These are phyloP conservation scores for Conringia planisiliqua DNA, from an alignment of 345 rosid genomes.

Conservation along the genomic window DNA sequence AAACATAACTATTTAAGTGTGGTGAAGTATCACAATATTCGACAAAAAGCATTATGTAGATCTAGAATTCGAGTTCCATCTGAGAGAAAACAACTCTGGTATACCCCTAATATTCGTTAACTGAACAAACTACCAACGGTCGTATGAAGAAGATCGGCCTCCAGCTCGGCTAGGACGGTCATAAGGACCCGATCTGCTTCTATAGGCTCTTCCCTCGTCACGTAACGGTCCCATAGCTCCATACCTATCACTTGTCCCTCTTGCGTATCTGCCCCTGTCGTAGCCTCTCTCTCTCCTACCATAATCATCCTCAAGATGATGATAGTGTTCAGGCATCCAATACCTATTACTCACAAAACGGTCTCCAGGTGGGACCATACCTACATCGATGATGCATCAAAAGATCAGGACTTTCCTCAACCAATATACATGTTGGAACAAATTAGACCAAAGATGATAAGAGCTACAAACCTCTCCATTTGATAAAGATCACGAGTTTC, in stretches of 20 bases:
- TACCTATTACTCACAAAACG: slow-evolving; percentile 57
- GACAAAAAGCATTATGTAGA: neutral
- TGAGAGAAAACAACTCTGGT: neutral
- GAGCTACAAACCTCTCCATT: slow-evolving; percentile 53
- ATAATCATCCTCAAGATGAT: slow-evolving; percentile 42
- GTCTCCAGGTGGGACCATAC: slow-evolving; percentile 56
- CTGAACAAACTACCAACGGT: slow-evolving; percentile 48
- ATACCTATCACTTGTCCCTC: slow-evolving; percentile 58
- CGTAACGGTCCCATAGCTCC: slow-evolving; percentile 59
- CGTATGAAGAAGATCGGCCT: slow-evolving; percentile 63
- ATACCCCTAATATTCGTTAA: neutral
- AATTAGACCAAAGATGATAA: neutral
- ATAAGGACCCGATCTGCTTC: slow-evolving; percentile 63
- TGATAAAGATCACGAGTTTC: slow-evolving; percentile 60
- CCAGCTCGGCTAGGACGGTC: slow-evolving; percentile 69
- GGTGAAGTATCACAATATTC: neutral
- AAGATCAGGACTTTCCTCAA: neutral
- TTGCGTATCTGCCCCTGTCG: slow-evolving; percentile 51
- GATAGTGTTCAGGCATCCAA: slow-evolving; percentile 37
- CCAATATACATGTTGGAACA: neutral
- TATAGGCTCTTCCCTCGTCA: slow-evolving; percentile 54
- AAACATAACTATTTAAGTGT: neutral
- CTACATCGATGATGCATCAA: slow-evolving; percentile 35
- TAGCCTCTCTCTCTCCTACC: slow-evolving; percentile 66
- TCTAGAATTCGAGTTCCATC: neutral